Percentiles rank a stretch among this genome's conserved stretches.
phyloP scores from a whole-genome alignment of 768 basidiomycete genomes.

The Mycena amicta region DNA sequence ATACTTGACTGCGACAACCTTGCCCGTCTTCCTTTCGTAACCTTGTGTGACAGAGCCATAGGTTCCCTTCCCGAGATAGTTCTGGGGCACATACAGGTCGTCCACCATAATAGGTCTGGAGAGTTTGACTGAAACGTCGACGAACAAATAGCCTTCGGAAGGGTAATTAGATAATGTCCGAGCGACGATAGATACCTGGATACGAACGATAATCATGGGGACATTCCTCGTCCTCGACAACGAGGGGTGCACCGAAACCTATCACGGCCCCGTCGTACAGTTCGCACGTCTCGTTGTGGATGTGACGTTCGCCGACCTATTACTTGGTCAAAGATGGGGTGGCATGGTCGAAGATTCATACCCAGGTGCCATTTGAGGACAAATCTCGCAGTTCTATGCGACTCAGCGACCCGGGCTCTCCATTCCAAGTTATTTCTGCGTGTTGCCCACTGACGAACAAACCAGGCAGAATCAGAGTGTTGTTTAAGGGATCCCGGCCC shows the following conservation, averaged over 20 bases:
- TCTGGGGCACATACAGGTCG: not conserved
- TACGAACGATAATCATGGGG: conserved; percentile 12
- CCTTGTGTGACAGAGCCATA: conserved; percentile 7
- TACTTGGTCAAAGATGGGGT: not conserved
- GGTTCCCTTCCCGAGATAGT: conserved; percentile 5
- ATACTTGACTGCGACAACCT: conserved; percentile 15
- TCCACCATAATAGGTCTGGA: not conserved
- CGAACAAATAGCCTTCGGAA: conserved; percentile 9
- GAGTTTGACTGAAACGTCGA: not conserved
- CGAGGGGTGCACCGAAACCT: conserved; percentile 13
- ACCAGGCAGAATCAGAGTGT: conserved; percentile 14
- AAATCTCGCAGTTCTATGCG: conserved; percentile 1
- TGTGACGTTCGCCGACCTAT: conserved; percentile 5
- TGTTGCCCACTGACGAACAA: conserved; percentile 13
- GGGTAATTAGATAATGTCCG: not conserved
- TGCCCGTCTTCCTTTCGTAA: not conserved
- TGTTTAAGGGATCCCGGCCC: conserved; percentile 5
- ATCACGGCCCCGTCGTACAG: conserved; percentile 10
- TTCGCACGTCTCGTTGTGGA: not conserved
- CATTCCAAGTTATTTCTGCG: conserved; percentile 15
- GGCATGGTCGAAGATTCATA: not conserved
- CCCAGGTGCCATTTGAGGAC: conserved; percentile 16
- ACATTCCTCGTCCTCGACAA: not conserved
- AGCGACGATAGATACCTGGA: not conserved
- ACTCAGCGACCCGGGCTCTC: not conserved